Percentiles rank a stretch among this genome's conserved stretches.
These are phyloP conservation scores for Phytophthora sansomeana DNA, from an alignment of 352 stramenopile genomes.

Conservation along the genomic window DNA sequence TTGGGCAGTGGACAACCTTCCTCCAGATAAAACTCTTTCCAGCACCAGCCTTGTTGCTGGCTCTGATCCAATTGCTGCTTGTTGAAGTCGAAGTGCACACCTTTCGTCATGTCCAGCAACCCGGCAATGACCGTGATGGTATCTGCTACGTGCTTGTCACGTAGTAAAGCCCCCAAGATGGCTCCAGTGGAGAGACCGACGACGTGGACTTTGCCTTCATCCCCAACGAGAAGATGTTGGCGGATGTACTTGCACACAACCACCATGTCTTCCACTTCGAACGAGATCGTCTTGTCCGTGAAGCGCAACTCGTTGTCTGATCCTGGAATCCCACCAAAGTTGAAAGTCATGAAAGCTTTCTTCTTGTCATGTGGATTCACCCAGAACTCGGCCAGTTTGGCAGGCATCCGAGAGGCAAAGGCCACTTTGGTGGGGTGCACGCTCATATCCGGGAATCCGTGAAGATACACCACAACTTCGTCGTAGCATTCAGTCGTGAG, in stretches of 20 bases:
- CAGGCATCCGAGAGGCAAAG: constrained; percentile 64
- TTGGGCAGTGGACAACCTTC: constrained; percentile 46
- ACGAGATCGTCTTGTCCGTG: constrained; percentile 60
- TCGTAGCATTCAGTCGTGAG: constrained; percentile 30
- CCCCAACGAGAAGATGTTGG: constrained; percentile 31
- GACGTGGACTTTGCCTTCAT: constrained; percentile 52
- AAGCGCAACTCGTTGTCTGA: constrained; percentile 64
- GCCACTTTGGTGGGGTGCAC: constrained; percentile 63
- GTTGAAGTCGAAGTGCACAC: constrained; percentile 70
- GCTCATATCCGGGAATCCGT: constrained; percentile 78
- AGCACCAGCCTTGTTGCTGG: constrained; percentile 50
- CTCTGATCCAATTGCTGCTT: constrained; percentile 55
- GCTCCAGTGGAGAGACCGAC: constrained; percentile 79
- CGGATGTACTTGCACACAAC: constrained; percentile 57
- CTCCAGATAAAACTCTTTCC: constrained; percentile 79
- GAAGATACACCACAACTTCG: constrained; percentile 71
- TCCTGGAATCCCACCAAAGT: constrained; percentile 71
- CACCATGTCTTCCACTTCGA: constrained; percentile 66
- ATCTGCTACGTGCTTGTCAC: constrained; percentile 47
- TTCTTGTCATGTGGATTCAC: constrained; percentile 32
- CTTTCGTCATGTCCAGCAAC: constrained; percentile 54
- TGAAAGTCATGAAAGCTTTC: constrained; percentile 63
- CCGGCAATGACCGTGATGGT: constrained; percentile 71
- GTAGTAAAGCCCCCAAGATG: constrained; percentile 70
- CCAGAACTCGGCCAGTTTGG: constrained; percentile 68